Evolutionary conservation across 2,329 filamentous ascomycete genomes (phyloP).

Genomic region (Aspergillus costaricaensis): DNA sequence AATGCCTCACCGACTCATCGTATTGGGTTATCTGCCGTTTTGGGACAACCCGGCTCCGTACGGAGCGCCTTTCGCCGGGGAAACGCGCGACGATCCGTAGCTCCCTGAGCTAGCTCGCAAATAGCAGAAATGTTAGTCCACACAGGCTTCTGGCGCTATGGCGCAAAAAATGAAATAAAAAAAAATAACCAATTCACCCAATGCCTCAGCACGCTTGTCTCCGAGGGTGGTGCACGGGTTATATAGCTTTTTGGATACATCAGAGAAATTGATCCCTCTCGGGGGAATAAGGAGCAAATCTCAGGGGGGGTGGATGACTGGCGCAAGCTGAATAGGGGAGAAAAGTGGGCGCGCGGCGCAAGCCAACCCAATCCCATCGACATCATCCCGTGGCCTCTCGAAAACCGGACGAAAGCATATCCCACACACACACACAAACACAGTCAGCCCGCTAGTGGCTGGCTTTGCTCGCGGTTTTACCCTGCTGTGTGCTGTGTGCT

Average conservation of each 20-base stretch:
- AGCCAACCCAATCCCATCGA: not conserved
- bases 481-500: not conserved
- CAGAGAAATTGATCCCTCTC: slow-evolving; percentile 12
- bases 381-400: not conserved
- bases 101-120: slow-evolving; percentile 5
- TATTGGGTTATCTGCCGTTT: slow-evolving; percentile 4
- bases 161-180: too few relatives aligned
- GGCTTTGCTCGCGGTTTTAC: not conserved
- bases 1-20: slow-evolving; percentile 10
- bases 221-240: slow-evolving; percentile 6
- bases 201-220: not conserved
- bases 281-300: not conserved
- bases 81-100: not conserved
- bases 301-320: not conserved
- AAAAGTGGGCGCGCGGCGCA: too few relatives aligned
- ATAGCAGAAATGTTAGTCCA: not conserved
- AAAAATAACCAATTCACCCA: not conserved
- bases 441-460: not conserved
- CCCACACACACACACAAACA: not conserved
- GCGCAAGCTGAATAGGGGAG: not conserved
- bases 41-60: slow-evolving; percentile 6
- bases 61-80: not conserved
- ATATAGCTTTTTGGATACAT: slow-evolving; percentile 17
- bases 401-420: not conserved
- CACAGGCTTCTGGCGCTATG: not conserved